Percentiles rank a stretch among this genome's conserved stretches.
Evolutionary conservation across 345 rosid species (phyloP).

Genomic region (Hibiscus syriacus): DNA sequence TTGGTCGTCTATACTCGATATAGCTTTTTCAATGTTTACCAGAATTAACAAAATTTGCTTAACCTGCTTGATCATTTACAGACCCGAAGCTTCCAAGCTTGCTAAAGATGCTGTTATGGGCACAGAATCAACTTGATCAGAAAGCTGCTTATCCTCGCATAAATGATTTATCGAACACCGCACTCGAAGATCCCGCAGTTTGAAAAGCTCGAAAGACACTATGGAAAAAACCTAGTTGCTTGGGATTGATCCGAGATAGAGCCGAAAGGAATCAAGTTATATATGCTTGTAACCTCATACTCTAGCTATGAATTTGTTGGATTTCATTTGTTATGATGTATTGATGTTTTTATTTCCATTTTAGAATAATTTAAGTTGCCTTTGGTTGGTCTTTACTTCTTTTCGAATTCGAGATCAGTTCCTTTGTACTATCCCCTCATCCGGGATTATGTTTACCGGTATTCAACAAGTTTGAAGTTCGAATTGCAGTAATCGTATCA

Average conservation of each 20-base stretch:
- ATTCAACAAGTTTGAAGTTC: too few species aligned
- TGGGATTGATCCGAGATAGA: conserved; percentile 1
- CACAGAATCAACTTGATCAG: conserved; percentile 80
- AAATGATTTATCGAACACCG: conserved; percentile 59
- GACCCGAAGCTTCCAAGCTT: conserved; percentile 93
- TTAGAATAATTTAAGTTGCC: conserved; percentile 13
- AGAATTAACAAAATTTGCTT: conserved; percentile 4
- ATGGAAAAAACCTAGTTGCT: neutral
- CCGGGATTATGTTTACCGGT: neutral
- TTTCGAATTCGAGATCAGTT: conserved; percentile 14
- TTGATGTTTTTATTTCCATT: conserved; percentile 11
- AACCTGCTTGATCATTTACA: conserved; percentile 20
- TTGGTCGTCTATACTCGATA: neutral
- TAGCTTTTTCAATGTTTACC: too few species aligned
- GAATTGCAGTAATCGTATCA: too few species aligned
- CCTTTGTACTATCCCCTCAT: conserved; percentile 2
- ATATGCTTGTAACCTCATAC: neutral
- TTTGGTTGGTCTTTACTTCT: conserved; percentile 14
- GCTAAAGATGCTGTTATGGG: conserved; percentile 91
- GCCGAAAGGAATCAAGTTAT: conserved; percentile 4
- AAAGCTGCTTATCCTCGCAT: conserved; percentile 81
- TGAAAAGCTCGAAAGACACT: conserved; percentile 20
- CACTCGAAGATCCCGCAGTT: conserved; percentile 60
- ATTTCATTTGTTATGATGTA: conserved; percentile 10
- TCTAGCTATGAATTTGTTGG: conserved; percentile 22